phyloP scores from a whole-genome alignment of 2,329 filamentous ascomycete species.

The Fusarium fujikuroi region DNA sequence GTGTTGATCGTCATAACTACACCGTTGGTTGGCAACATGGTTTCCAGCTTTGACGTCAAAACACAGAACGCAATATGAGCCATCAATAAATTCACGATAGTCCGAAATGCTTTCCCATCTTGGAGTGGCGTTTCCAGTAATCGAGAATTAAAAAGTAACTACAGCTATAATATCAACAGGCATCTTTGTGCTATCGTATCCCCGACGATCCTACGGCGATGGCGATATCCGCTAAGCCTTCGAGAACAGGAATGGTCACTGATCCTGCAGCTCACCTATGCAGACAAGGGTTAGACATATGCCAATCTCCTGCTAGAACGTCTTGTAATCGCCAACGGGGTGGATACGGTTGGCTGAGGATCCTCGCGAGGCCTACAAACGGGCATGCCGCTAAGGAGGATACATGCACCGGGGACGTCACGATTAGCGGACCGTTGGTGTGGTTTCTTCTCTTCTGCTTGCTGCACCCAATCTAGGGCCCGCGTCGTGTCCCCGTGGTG shows the following conservation, averaged over 20 bases:
- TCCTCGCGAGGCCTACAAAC: neutral
- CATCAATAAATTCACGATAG: too few species aligned
- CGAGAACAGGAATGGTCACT: neutral
- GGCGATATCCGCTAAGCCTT: neutral
- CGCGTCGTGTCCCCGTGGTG: slow-evolving; percentile 24
- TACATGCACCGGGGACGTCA: slow-evolving; percentile 18
- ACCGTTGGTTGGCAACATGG: too few species aligned
- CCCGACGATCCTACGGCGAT: neutral
- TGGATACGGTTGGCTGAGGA: slow-evolving; percentile 22
- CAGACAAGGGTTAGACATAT: neutral
- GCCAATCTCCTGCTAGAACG: neutral
- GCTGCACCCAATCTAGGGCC: slow-evolving; percentile 22
- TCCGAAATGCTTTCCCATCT: accelerated
- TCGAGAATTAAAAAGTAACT: neutral
- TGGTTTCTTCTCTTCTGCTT: neutral
- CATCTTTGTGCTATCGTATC: neutral
- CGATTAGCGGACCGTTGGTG: slow-evolving; percentile 14
- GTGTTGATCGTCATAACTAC: too few species aligned
- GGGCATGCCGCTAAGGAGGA: slow-evolving; percentile 8
- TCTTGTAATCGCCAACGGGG: slow-evolving; percentile 10
- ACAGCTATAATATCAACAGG: neutral
- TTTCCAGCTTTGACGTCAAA: neutral
- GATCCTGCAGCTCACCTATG: neutral
- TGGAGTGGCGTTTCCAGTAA: neutral
- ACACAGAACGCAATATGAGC: accelerated